Conservation (phyloP, 805 yeast genomes). For the Brettanomyces bruxellensis region DNA sequence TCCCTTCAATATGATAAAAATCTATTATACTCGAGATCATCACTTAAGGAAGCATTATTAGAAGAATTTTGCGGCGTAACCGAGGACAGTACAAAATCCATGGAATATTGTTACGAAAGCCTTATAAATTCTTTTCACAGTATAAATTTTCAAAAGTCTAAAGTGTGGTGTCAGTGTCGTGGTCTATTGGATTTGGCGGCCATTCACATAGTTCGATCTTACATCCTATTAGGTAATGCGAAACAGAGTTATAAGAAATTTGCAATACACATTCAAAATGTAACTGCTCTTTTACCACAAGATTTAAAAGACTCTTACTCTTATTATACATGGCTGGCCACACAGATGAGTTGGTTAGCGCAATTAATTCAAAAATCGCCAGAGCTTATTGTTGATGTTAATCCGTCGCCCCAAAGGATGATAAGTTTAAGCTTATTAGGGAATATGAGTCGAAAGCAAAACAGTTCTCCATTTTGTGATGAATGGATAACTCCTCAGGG, state of each 20-base stretch:
- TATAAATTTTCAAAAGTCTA: slow-evolving; percentile 11
- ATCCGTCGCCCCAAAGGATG: slow-evolving; percentile 14
- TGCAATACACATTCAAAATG: slow-evolving; percentile 49
- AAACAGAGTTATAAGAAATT: slow-evolving; percentile 56
- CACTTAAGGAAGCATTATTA: slow-evolving; percentile 40
- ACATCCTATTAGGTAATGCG: slow-evolving; percentile 50
- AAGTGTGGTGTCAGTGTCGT: slow-evolving; percentile 37
- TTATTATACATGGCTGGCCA: slow-evolving; percentile 43
- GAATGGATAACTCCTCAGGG: slow-evolving; percentile 28
- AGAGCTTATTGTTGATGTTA: slow-evolving; percentile 28
- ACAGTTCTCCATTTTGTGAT: too few relatives aligned
- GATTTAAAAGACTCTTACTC: slow-evolving; percentile 21
- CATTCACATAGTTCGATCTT: slow-evolving; percentile 52
- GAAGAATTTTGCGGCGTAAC: slow-evolving; percentile 37
- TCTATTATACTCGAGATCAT: slow-evolving; percentile 41
- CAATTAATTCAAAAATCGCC: slow-evolving; percentile 46
- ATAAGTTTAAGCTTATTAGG: slow-evolving; percentile 23
- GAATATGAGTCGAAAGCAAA: slow-evolving; percentile 13
- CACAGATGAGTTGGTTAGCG: slow-evolving; percentile 62
- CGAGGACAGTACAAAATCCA: slow-evolving; percentile 40
- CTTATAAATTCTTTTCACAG: slow-evolving; percentile 31
- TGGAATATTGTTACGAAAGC: slow-evolving; percentile 47
- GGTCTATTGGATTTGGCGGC: slow-evolving; percentile 50
- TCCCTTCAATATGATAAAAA: slow-evolving; percentile 6
- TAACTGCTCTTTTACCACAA: slow-evolving; percentile 29